Evolutionary conservation across 139 green algal genomes (phyloP), one percentile per base, ranked within the genome.

Genomic region (Dunaliella primolecta): DNA sequence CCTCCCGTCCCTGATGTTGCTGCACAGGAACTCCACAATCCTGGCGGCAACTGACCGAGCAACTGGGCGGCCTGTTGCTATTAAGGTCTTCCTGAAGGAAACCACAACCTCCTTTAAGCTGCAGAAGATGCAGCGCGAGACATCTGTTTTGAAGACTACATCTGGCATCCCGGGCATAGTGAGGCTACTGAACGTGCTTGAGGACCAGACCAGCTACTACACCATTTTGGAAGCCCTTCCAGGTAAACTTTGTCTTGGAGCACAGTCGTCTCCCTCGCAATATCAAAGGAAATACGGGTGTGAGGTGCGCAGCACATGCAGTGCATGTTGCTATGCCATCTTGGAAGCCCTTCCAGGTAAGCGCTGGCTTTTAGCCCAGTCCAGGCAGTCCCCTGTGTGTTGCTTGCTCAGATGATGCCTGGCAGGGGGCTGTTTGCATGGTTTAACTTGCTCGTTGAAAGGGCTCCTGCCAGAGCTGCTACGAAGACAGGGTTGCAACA

Each of bases 21-120:
- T n/a, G n/a, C 23, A 29, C 82, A 89, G 86, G 78, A 36, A 80
- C 0, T 71, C 83, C 7, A 85, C 81, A 15, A 87, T 89, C 34
- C 37, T 85, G 71, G 78, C 72, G 1, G 86, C 72, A 0, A 55
- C 80, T 35, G 86, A 89, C 24, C 78, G 83, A 29, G 38, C 20
- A n/a, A 83, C 36, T 46, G 82, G 82, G 34, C 71, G 55, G 0
- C 24, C 38, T 0, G 86, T 89, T 3, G 36, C 84, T 29, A 35
- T 89, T 20, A 89, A 89, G 35, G 78, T 79, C 21, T 87, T 83
- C n/a, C 0, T 15, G 20, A 87, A 87, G 83, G 1, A 1, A 0
- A 57, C 64, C n/a, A 75, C 86, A 23, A 76, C 34, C 7, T 29
- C 34, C 29, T 33, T 35, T 0, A 55, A 81, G 71, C 71, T 72